Base-by-base conservation (phyloP, 768 basidiomycete genomes). In the Saitozyma sp. region DNA sequence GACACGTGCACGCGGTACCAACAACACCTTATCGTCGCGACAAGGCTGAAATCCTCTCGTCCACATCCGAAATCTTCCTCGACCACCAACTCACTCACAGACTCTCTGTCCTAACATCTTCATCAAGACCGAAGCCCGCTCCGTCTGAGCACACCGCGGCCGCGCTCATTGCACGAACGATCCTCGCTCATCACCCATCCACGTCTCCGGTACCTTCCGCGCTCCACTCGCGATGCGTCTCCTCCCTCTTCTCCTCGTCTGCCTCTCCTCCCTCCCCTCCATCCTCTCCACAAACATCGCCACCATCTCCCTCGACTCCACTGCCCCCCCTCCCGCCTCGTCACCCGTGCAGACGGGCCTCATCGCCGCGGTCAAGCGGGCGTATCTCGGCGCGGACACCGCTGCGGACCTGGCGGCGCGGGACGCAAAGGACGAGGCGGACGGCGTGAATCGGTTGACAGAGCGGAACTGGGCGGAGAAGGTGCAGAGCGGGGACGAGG, bases 381-480 rank as follows among this genome's bases (percentile, higher is more conserved):
- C 29, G 29, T 29, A 29, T 5, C 29, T 29, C 29, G 29, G 29
- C 29, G 29, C 29, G 29, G 29, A 29, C 29, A 29, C 29, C 45
- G 45, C 45, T 11, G 13, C 45, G 13, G 45, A 46, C 6, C n/a
- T 17, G 6, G n/a, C 45, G 2, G 45, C 2, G 45, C 29, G 56
- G 14, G 56, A 63, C 20, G 17, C 45, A 39, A 87, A 1, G 7
- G 86, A 88, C 67, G 79, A 74, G 64, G 67, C 86, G 40, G 79
- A 80, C 49, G 76, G 90, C 38, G 84, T 93, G 50, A 85, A 88
- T 29, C 82, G 92, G 42, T 86, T 94, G 78, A 90, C 88, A 59
- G 91, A 93, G 77, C 83, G 86, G 56, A 93, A 90, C 77, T 93
- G 85, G 74, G 80, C 84, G 38, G 86, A 89, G 37, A 48, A 9